These are phyloP conservation scores for Ramaria sp. DNA, from an alignment of 768 basidiomycete species.

Conservation along the genomic window DNA sequence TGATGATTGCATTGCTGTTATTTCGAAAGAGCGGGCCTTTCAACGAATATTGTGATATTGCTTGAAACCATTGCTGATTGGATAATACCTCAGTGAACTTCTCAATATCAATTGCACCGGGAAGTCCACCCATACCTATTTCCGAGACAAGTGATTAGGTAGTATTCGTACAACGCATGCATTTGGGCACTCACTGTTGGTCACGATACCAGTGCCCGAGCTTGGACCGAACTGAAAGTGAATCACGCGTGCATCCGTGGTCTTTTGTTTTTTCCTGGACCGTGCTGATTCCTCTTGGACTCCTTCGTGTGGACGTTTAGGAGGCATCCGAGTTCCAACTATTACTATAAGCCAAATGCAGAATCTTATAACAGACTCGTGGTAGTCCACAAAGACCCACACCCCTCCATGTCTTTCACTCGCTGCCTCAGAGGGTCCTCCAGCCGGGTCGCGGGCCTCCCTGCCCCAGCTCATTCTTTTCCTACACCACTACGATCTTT, in stretches of 20 bases:
- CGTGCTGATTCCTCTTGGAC: constrained; percentile 24
- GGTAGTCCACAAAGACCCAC: background rate
- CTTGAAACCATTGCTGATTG: background rate
- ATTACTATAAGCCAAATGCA: background rate
- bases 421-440: background rate
- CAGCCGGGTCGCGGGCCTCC: background rate
- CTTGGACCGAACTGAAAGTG: constrained; percentile 37
- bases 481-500: background rate
- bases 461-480: background rate
- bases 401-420: background rate
- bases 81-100: constrained; percentile 70
- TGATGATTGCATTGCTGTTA: constrained; percentile 78
- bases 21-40: constrained; percentile 82
- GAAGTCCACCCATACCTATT: constrained; percentile 50
- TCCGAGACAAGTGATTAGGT: background rate
- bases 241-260: constrained; percentile 55
- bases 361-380: background rate
- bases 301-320: constrained; percentile 29
- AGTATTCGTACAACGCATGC: constrained; percentile 11
- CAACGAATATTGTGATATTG: background rate
- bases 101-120: constrained; percentile 74
- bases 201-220: constrained; percentile 8
- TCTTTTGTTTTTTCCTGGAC: constrained; percentile 62
- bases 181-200: constrained; percentile 32
- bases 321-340: constrained; percentile 22